Conservation (phyloP, 1,284 basidiomycete genomes). For the Rhodotorula sp. region DNA sequence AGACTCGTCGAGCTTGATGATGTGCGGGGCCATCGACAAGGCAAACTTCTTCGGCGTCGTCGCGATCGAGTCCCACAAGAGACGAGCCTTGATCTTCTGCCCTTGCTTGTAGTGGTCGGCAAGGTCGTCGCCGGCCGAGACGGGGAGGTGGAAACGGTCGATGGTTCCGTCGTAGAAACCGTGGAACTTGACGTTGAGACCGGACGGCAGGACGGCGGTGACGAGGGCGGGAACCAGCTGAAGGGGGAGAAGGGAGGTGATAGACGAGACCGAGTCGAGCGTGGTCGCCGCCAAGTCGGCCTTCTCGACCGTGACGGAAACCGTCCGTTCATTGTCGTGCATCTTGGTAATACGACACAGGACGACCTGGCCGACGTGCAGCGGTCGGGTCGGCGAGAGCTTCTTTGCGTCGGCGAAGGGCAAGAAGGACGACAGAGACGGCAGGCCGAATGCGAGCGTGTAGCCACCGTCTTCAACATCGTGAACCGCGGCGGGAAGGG, state of each 20-base stretch:
- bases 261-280: slow-evolving; percentile 70
- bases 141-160: slow-evolving; percentile 71
- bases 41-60: slow-evolving; percentile 69
- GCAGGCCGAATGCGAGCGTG: slow-evolving; percentile 77
- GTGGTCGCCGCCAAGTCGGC: slow-evolving; percentile 41
- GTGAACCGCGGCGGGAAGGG: slow-evolving; percentile 71
- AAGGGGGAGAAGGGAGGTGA: slow-evolving; percentile 82
- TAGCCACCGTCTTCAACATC: slow-evolving; percentile 86
- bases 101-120: slow-evolving; percentile 65
- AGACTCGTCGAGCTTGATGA: slow-evolving; percentile 52
- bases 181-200: slow-evolving; percentile 84
- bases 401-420: slow-evolving; percentile 39
- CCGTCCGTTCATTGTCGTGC: slow-evolving; percentile 47
- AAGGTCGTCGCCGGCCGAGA: slow-evolving; percentile 46
- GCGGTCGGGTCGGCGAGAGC: slow-evolving; percentile 29
- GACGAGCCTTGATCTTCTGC: slow-evolving; percentile 80
- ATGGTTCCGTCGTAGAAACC: slow-evolving; percentile 93
- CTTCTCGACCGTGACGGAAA: slow-evolving; percentile 45
- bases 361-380: slow-evolving; percentile 49
- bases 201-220: slow-evolving; percentile 72
- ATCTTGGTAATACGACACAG: slow-evolving; percentile 47
- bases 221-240: slow-evolving; percentile 79
- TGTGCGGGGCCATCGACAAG: slow-evolving; percentile 71
- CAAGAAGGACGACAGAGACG: slow-evolving; percentile 45
- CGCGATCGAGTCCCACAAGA: slow-evolving; percentile 73